phyloP scores from a whole-genome alignment of 1,284 basidiomycete species.

The Cerrena zonata region DNA sequence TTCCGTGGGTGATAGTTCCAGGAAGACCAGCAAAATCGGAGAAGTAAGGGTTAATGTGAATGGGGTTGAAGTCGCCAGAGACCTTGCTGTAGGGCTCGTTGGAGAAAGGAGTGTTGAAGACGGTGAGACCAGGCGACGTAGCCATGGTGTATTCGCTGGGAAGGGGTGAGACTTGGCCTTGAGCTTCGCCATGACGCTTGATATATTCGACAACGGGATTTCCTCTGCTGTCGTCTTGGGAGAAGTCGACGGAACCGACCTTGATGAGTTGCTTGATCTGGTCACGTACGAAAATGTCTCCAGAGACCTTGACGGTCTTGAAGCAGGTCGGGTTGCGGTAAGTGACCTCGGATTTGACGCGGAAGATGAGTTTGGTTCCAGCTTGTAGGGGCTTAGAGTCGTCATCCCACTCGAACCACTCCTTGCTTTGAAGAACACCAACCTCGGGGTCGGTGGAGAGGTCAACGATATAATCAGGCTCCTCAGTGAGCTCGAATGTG shows the following conservation, averaged over 20 bases:
- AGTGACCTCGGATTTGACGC: constrained; percentile 75
- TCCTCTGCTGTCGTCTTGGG: constrained; percentile 81
- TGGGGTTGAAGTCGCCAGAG: constrained; percentile 97
- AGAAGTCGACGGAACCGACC: constrained; percentile 84
- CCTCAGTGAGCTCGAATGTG: constrained; percentile 90
- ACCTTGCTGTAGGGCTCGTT: constrained; percentile 95
- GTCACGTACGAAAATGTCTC: constrained; percentile 81
- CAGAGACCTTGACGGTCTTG: constrained; percentile 76
- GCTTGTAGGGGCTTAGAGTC: constrained; percentile 72
- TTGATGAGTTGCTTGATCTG: constrained; percentile 82
- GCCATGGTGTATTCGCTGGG: constrained; percentile 83
- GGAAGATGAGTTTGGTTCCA: constrained; percentile 86
- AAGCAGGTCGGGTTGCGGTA: constrained; percentile 90
- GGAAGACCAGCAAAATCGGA: constrained; percentile 89
- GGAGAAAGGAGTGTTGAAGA: constrained; percentile 75
- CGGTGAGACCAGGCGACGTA: constrained; percentile 47
- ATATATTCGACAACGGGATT: constrained; percentile 93
- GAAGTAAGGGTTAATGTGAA: constrained; percentile 98
- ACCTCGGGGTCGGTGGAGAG: constrained; percentile 76
- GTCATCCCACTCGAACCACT: constrained; percentile 97
- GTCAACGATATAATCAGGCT: constrained; percentile 81
- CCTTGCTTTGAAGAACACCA: constrained; percentile 89
- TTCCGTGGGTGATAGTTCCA: constrained; percentile 94
- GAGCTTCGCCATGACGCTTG: constrained; percentile 79
- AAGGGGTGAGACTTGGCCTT: constrained; percentile 75